These are phyloP conservation scores for Plectosphaerella cucumerina DNA, from an alignment of 2,329 filamentous ascomycete genomes.

Conservation along the genomic window DNA sequence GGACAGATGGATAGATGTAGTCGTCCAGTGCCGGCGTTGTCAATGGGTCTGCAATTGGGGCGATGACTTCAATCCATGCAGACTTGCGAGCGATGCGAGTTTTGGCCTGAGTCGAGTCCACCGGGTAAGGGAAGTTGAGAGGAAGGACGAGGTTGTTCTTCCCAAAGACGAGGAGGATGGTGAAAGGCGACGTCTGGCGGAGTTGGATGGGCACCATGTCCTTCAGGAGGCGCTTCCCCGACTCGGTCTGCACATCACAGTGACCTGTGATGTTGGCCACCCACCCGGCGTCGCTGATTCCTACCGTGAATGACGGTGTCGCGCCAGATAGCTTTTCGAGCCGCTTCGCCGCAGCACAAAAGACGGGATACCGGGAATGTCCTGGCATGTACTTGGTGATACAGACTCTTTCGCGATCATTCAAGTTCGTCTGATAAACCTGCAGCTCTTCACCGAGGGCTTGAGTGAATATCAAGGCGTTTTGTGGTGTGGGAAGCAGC, in stretches of 20 bases:
- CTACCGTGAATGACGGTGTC: constrained; percentile 19
- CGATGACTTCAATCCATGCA: constrained; percentile 40
- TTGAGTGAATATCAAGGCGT: constrained; percentile 14
- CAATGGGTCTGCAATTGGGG: constrained; percentile 23
- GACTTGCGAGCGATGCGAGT: constrained; percentile 39
- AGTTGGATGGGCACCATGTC: constrained; percentile 32
- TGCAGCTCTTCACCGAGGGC: constrained; percentile 20
- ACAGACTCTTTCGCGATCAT: constrained; percentile 24
- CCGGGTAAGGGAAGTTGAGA: constrained; percentile 34
- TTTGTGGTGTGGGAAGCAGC: constrained; percentile 20
- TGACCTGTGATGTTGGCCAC: constrained; percentile 33
- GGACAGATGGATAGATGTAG: constrained; percentile 31
- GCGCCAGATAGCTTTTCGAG: background rate
- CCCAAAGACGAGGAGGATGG: constrained; percentile 35
- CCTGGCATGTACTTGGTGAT: constrained; percentile 32
- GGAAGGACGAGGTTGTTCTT: constrained; percentile 22
- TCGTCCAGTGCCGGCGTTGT: constrained; percentile 17
- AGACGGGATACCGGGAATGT: constrained; percentile 20
- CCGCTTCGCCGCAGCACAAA: constrained; percentile 16
- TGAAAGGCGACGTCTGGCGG: constrained; percentile 32
- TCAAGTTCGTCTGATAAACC: constrained; percentile 26
- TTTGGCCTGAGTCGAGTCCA: constrained; percentile 27
- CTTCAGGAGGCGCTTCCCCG: constrained; percentile 30
- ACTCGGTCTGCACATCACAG: constrained; percentile 29
- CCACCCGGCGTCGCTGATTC: constrained; percentile 22